Evolutionary conservation across 495 filamentous ascomycete species (phyloP), one percentile per base, ranked within the genome.

Genomic region (Lepraria neglecta): DNA sequence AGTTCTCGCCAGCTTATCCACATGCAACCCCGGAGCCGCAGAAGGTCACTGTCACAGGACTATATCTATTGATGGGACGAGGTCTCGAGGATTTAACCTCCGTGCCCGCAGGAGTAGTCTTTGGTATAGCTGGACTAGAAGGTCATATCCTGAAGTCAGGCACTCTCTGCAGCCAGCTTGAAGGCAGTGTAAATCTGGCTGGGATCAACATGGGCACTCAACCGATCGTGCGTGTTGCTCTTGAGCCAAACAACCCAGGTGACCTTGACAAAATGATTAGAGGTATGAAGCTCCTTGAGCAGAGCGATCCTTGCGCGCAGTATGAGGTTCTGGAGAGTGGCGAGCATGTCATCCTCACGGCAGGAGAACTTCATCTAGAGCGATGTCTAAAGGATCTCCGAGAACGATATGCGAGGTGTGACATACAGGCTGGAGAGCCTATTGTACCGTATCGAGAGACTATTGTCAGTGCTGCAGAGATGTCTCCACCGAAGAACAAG

Each of bases 361-460:
- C 94, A 30, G 94, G 94, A 14, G 94, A 99, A 71, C 72, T 99
- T 64, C 94, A 99, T 73, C 77, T 97, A 3, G 94, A 99, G 71
- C 83, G 94, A 45, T 99, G 94, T 69, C 69, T 99, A 42, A 96
- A 94, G 42, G 94, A 99, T 77, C 80, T 99, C 9, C 79, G 89
- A 56, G 94, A 97, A 70, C 81, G 95, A 6, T 99, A 95, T 72
- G 94, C 94, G 4, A 85, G 83, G 64, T 97, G 95, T 64, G 94
- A 99, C 60, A 95, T 99, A 58, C 94, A 97, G 66, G 88, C 88
- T 58, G 90, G 92, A 58, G 87, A 87, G 38, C 91, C 95, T 3
- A 97, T 97, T 57, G 94, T 99, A 6, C 94, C 94, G 7, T 99
- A 96, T 72, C 82, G 92, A 21, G 94, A 99, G 73, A 91, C 89